Base-by-base conservation (phyloP, 2,329 filamentous ascomycete species). In the Phyllosticta paracitricarpa region DNA sequence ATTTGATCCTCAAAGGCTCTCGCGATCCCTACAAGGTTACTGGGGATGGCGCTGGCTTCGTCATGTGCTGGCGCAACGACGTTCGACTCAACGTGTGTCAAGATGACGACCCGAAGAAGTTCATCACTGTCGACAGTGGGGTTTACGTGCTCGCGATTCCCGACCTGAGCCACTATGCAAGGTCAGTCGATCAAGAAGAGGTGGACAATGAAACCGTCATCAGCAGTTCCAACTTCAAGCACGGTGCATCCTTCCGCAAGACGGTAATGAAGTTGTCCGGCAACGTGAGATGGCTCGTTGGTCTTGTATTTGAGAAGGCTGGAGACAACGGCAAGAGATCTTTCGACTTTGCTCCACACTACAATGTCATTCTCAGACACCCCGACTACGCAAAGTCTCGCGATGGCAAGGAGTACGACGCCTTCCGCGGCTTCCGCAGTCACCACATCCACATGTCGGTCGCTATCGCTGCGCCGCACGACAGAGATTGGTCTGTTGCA, bases 221-320 rank as follows among this genome's bases (percentile, higher is more conserved):
- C 2, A 84, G 81, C 57, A 83, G 84, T 14, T 87, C 85, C 63
- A 86, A 82, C 66, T 80, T 82, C 68, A 89, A 85, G 67, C 84
- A 88, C 40, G 85, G 88, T 2, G 89, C 91, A n/a, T 81, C 87
- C 0, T 99, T 99, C 81, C 96, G 96, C 75, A 99, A 99, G 75
- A 94, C 97, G 3, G 85, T 96, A 58, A 97, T 99, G 93, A 99
- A 99, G 75, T 81, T 99, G 12, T 97, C 94, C 3, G 94, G 94
- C 14, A 95, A 94, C 69, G 94, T 99, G 0, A 89, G 91, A 73
- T 97, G 91, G 89, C 82, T 93, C 70, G 87, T 89, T 14, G 95
- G 94, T 0, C 79, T 99, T 51, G 89, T 96, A 57, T 99, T 99
- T 70, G 94, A 99, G 74, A 86, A 88, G 54, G 89, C 93, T 65